Conservation (phyloP, 192 early-diverging fungal genomes). For the Allomyces javanicus region DNA sequence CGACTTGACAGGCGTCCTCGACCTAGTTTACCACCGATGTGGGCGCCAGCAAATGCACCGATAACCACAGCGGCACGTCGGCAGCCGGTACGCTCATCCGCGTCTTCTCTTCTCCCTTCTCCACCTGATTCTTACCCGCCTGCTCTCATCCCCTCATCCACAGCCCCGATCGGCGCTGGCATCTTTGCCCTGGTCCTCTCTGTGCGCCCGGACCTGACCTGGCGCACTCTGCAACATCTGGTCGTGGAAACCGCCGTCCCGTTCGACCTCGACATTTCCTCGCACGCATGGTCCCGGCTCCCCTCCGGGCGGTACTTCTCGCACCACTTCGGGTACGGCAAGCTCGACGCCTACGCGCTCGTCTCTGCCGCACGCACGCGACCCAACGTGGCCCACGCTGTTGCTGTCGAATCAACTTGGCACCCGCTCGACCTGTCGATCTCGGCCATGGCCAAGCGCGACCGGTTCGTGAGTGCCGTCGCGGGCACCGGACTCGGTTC, state of each 20-base stretch:
- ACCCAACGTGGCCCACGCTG: constrained; percentile 42
- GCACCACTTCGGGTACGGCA: constrained; percentile 89
- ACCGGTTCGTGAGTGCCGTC: no score
- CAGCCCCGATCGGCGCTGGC: constrained; percentile 74
- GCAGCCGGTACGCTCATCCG: constrained; percentile 30
- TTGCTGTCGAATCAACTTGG: constrained; percentile 19
- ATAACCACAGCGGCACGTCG: constrained; percentile 74
- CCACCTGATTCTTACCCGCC: no score
- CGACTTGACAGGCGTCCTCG: neutral
- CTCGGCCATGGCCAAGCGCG: no score
- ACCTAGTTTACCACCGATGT: constrained; percentile 66
- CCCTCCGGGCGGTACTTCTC: constrained; percentile 56
- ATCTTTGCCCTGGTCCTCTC: constrained; percentile 70
- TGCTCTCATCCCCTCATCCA: no score
- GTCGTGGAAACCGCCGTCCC: constrained; percentile 57
- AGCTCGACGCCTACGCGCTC: constrained; percentile 59
- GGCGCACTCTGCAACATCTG: constrained; percentile 86
- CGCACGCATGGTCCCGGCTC: constrained; percentile 34
- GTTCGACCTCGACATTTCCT: constrained; percentile 34
- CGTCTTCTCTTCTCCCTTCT: no score
- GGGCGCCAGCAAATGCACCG: constrained; percentile 51
- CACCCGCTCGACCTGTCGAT: constrained; percentile 8
- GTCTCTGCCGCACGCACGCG: constrained; percentile 58
- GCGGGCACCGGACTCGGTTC: neutral
- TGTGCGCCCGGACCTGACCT: constrained; percentile 75